phyloP scores from a whole-genome alignment of 148 eudicot species.

The Heliamphora exappendiculata region DNA sequence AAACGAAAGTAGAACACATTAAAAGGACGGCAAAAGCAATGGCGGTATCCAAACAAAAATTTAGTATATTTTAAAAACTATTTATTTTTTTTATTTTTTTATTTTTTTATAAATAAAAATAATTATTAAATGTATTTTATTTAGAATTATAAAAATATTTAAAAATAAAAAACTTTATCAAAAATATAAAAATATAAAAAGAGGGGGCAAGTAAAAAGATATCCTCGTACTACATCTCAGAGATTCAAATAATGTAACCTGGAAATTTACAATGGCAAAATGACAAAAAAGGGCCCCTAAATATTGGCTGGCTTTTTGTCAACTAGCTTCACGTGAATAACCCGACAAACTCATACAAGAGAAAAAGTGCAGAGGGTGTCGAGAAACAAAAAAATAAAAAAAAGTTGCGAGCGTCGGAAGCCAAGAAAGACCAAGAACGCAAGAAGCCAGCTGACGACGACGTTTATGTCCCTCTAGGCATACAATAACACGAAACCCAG shows the following conservation, averaged over 20 bases:
- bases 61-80: too few species aligned
- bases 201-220: background rate
- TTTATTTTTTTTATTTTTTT: too few species aligned
- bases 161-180: too few species aligned
- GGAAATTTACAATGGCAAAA: slow-evolving; percentile 14
- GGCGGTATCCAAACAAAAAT: too few species aligned
- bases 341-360: background rate
- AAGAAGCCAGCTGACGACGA: background rate
- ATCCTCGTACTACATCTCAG: background rate
- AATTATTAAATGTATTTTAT: too few species aligned
- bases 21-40: too few species aligned
- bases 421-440: too few species aligned
- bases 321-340: slow-evolving; percentile 10
- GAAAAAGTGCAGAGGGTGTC: background rate
- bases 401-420: background rate
- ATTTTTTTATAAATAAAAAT: too few species aligned
- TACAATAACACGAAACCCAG: background rate
- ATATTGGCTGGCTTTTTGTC: background rate
- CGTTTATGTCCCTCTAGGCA: background rate
- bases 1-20: too few species aligned
- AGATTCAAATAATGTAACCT: background rate
- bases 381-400: too few species aligned
- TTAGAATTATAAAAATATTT: too few species aligned
- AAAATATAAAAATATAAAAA: background rate
- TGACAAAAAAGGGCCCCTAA: slow-evolving; percentile 4